phyloP scores from a whole-genome alignment of 1,284 basidiomycete species.

The Boletus mariae region DNA sequence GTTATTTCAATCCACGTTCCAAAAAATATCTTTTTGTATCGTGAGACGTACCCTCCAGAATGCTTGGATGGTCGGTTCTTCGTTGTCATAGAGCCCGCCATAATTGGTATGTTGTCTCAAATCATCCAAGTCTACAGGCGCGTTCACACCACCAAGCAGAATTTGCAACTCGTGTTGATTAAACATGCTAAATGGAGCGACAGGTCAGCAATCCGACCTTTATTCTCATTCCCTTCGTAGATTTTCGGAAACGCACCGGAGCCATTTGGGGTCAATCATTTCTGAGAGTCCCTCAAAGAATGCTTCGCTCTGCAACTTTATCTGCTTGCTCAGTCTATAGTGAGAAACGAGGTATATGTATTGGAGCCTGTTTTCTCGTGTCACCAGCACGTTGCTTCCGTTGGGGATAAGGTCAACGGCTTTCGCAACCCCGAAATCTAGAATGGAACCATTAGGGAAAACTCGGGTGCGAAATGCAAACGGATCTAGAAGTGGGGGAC shows the following conservation, averaged over 20 bases:
- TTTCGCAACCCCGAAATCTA: constrained; percentile 84
- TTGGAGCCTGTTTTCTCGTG: constrained; percentile 83
- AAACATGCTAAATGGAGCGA: constrained; percentile 70
- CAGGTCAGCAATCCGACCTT: constrained; percentile 4
- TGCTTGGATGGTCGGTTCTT: constrained; percentile 63
- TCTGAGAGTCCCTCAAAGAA: constrained; percentile 86
- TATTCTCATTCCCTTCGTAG: background rate
- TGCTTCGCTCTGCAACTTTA: constrained; percentile 80
- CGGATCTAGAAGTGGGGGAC: background rate
- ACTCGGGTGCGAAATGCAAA: background rate
- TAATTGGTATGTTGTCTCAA: constrained; percentile 73
- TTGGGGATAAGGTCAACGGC: constrained; percentile 80
- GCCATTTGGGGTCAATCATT: constrained; percentile 87
- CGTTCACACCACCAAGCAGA: constrained; percentile 79
- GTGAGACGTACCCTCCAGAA: constrained; percentile 67
- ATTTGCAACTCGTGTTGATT: constrained; percentile 90
- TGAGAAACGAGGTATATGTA: constrained; percentile 92
- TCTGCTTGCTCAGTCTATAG: constrained; percentile 87
- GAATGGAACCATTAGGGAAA: background rate
- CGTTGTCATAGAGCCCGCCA: constrained; percentile 70
- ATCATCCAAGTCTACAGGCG: constrained; percentile 81
- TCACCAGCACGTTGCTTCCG: constrained; percentile 85
- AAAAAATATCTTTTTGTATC: background rate
- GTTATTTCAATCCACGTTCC: constrained; percentile 2
- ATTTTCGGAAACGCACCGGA: constrained; percentile 50